Conservation (phyloP, 441 rosid species). For the Hypseocharis bilobata region DNA sequence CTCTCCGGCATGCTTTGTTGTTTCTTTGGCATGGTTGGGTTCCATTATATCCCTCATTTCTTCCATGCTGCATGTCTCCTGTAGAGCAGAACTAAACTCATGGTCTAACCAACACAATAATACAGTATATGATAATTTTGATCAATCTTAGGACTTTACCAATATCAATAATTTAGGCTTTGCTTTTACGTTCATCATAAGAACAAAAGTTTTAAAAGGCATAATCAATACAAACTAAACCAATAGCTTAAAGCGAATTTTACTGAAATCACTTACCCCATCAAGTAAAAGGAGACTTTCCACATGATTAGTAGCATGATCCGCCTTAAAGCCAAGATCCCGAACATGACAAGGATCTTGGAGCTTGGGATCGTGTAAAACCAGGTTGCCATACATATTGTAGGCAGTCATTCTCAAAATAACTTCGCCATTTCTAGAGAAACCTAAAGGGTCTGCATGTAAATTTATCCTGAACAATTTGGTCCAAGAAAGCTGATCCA, state of each 20-base stretch:
- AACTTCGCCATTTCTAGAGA: not conserved
- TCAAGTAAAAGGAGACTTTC: constrained; percentile 1
- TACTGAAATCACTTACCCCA: not conserved
- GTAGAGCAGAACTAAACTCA: too few relatives aligned
- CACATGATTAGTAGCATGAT: not conserved
- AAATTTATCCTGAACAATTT: not conserved
- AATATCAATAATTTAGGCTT: too few relatives aligned
- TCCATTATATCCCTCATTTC: too few relatives aligned
- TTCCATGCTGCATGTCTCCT: too few relatives aligned
- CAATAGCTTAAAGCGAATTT: too few relatives aligned
- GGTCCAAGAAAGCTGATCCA: not conserved
- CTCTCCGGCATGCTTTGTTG: not conserved
- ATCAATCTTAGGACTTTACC: too few relatives aligned
- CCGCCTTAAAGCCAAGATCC: not conserved
- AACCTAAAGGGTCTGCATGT: not conserved
- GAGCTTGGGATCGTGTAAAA: not conserved
- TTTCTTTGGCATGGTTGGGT: not conserved
- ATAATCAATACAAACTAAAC: too few relatives aligned
- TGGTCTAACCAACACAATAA: too few relatives aligned
- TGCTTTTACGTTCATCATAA: too few relatives aligned
- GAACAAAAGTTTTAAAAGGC: not conserved
- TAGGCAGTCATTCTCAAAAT: not conserved
- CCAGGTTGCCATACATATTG: not conserved
- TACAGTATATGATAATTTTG: too few relatives aligned
- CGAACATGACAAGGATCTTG: not conserved